phyloP scores from a whole-genome alignment of 1,284 basidiomycete genomes.

The Sporisorium sorghi region DNA sequence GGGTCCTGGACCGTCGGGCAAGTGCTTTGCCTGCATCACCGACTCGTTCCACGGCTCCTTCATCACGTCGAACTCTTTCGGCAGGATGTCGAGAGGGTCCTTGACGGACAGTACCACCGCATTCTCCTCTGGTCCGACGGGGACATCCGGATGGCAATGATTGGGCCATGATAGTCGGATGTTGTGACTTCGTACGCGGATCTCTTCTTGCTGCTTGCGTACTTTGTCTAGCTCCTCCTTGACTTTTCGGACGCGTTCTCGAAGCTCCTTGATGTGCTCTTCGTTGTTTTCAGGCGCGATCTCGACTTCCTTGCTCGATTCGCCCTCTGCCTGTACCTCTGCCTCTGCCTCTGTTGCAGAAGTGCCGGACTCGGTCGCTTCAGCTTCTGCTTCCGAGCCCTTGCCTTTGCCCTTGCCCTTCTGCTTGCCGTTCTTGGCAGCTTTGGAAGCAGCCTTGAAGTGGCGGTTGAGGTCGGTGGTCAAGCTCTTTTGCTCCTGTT shows the following conservation, averaged over 20 bases:
- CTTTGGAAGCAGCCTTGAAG: constrained; percentile 3
- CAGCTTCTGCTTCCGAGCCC: not conserved
- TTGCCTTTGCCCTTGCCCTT: constrained; percentile 9
- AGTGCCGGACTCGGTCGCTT: not conserved
- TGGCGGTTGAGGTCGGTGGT: constrained; percentile 5
- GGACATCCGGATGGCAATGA: constrained; percentile 41
- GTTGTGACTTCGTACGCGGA: constrained; percentile 5
- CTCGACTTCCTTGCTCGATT: not conserved
- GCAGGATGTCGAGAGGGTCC: constrained; percentile 38
- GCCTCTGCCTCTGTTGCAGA: not conserved
- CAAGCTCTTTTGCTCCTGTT: constrained; percentile 22
- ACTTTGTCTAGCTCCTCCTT: constrained; percentile 26
- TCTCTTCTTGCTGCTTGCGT: constrained; percentile 20
- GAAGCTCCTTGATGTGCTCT: constrained; percentile 10
- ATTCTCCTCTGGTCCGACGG: constrained; percentile 40
- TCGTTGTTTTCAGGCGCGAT: constrained; percentile 1
- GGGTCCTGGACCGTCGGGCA: constrained; percentile 30
- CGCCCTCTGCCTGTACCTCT: not conserved
- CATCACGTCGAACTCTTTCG: constrained; percentile 35
- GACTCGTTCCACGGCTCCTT: constrained; percentile 43
- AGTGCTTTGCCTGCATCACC: constrained; percentile 38
- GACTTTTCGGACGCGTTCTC: constrained; percentile 10
- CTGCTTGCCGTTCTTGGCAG: constrained; percentile 14
- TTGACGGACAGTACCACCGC: constrained; percentile 38
- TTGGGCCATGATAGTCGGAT: constrained; percentile 43